phyloP scores from a whole-genome alignment of 2,329 filamentous ascomycete genomes.

The Geosmithia flava region DNA sequence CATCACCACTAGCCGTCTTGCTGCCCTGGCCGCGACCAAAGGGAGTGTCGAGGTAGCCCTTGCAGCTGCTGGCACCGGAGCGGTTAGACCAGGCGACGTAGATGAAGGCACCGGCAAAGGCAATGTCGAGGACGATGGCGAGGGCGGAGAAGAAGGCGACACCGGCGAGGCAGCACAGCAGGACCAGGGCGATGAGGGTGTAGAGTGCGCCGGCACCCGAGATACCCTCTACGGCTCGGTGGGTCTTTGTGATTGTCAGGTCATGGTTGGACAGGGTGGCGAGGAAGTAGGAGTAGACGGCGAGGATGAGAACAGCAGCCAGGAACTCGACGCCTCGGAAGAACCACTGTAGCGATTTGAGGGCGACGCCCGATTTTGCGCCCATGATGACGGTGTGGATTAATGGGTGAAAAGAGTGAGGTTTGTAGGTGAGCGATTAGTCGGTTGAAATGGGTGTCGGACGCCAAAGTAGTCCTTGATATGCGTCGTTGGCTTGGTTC shows the following conservation, averaged over 20 bases:
- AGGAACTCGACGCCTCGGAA: conserved; percentile 64
- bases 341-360: conserved; percentile 58
- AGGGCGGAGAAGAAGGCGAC: conserved; percentile 59
- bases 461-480: too few species aligned
- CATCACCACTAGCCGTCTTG: conserved; percentile 27
- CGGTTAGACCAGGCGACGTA: conserved; percentile 70
- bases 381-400: conserved; percentile 12
- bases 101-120: conserved; percentile 66
- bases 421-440: too few species aligned
- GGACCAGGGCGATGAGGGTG: conserved; percentile 55
- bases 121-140: conserved; percentile 63
- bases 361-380: conserved; percentile 29
- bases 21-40: conserved; percentile 52
- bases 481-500: too few species aligned
- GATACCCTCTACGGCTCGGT: conserved; percentile 68
- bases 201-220: conserved; percentile 66
- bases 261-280: conserved; percentile 56
- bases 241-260: conserved; percentile 47
- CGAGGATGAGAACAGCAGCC: conserved; percentile 61
- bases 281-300: conserved; percentile 77
- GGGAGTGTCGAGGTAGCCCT: conserved; percentile 46
- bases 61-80: conserved; percentile 54
- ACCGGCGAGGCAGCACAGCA: conserved; percentile 72
- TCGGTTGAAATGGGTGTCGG: too few species aligned
- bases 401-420: too few species aligned